Evolutionary conservation across 306 rosid genomes (phyloP).

Genomic region (Fagus crenata): DNA sequence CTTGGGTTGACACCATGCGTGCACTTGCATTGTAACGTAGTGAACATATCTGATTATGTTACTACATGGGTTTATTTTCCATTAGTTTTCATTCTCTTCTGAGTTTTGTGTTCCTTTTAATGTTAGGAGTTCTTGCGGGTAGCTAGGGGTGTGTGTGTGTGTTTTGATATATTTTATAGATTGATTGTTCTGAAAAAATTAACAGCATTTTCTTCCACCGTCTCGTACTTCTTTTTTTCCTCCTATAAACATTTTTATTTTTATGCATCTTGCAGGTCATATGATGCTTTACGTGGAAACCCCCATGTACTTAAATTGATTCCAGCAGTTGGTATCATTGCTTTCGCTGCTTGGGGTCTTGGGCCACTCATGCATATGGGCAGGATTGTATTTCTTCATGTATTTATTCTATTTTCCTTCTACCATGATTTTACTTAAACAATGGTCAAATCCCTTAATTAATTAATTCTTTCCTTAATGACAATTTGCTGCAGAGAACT

Average conservation of each 20-base stretch:
- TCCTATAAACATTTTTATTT: slow-evolving; percentile 16
- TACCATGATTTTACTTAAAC: slow-evolving; percentile 20
- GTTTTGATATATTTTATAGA: background rate
- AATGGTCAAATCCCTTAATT: slow-evolving; percentile 18
- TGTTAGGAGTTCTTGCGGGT: background rate
- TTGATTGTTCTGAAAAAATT: background rate
- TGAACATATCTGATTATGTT: background rate
- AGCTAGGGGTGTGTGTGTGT: background rate
- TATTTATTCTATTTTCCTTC: slow-evolving; percentile 39
- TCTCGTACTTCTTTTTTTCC: slow-evolving; percentile 7
- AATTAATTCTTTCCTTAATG: slow-evolving; percentile 28
- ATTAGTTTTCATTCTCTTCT: background rate
- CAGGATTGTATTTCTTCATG: slow-evolving; percentile 71
- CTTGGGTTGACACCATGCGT: background rate
- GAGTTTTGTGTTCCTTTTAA: background rate
- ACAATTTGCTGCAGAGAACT: slow-evolving; percentile 52
- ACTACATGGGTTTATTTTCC: background rate
- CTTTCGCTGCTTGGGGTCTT: slow-evolving; percentile 87
- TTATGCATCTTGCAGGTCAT: slow-evolving; percentile 54
- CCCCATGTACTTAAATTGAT: slow-evolving; percentile 59
- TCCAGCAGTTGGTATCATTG: slow-evolving; percentile 77
- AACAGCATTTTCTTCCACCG: slow-evolving; percentile 14
- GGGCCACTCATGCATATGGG: slow-evolving; percentile 73
- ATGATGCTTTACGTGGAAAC: slow-evolving; percentile 56
- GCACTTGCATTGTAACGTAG: background rate